Percentiles rank a stretch among this genome's conserved stretches.
Evolutionary conservation across 2,329 filamentous ascomycete genomes (phyloP).

Genomic region (Pleomassaria siparia): DNA sequence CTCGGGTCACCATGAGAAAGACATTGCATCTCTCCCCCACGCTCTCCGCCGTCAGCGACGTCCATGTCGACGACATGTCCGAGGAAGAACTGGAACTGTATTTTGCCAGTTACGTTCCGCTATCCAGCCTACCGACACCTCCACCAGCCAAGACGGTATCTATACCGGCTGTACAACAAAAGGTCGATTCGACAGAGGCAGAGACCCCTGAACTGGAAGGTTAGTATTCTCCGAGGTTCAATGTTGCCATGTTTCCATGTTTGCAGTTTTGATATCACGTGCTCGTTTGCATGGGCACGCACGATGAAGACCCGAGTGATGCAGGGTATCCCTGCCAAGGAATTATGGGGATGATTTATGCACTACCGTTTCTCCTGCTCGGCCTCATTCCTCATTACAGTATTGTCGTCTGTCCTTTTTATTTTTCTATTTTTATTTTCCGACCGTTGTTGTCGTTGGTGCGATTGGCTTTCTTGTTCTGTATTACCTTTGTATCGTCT

Average conservation of each 20-base stretch:
- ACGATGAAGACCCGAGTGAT: no score
- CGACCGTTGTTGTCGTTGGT: no score
- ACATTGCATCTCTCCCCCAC: conserved; percentile 19
- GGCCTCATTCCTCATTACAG: conserved; percentile 2
- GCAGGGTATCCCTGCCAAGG: neutral
- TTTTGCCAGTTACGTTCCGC: conserved; percentile 42
- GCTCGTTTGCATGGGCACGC: conserved; percentile 16
- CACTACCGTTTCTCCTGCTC: neutral
- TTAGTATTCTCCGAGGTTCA: no score
- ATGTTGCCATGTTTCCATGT: no score
- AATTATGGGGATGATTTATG: neutral
- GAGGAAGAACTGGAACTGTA: conserved; percentile 43
- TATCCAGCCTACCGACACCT: conserved; percentile 45
- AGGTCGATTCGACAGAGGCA: neutral
- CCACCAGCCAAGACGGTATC: conserved; percentile 41
- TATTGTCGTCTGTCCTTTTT: neutral
- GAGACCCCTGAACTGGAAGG: conserved; percentile 29
- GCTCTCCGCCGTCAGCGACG: conserved; percentile 11
- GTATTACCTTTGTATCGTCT: no score
- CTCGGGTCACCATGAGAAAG: neutral
- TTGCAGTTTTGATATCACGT: conserved; percentile 20
- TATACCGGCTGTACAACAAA: conserved; percentile 12
- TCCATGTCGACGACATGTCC: conserved; percentile 30
- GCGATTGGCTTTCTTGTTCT: no score
- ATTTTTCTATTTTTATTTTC: neutral